Evolutionary conservation across 495 filamentous ascomycete genomes (phyloP), one percentile per base, ranked within the genome.

Genomic region (Xylaria palmicola): DNA sequence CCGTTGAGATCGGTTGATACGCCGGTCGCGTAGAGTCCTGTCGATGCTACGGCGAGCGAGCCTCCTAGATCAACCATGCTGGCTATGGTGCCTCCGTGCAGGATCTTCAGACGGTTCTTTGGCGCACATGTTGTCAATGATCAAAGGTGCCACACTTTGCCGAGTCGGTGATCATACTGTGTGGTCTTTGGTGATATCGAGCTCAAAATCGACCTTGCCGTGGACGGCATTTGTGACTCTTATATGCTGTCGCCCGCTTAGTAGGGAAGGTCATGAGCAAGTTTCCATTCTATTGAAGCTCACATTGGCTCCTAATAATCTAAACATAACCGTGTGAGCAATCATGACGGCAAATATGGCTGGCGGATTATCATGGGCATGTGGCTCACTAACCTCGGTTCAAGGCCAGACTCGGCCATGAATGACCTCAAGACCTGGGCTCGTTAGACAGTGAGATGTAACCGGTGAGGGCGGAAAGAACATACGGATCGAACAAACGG

Each of bases 1-100:
- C 91, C 89, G 65, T 90, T 97, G 9, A 98, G 68, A 70, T 98
- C 94, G 0, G 94, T 97, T 0, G 91, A 92, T 6, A 98, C 93
- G 7, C 94, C 94, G 0, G 94, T 98, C 22, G 90, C 83, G 67
- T 86, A 96, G 1, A 96, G 77, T 0, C 94, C 94, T 63, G 85
- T 86, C 2, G 94, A 97, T 26, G 94, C 93, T 27, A 98, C 93
- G 5, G 93, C 94, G 19, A 98, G 78, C 8, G 92, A 96, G 17
- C 94, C 94, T 4, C 94, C 94, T 0, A 98, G 82, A 67, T 98
- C 94, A 44, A 96, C 92, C 89, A 98, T 91, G 74, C 89, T 92
- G 17, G 94, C 93, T 67, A 98, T 92, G 17, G 94, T 95, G 37
- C 93, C 94, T 44, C 94, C 94, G 77, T 98, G 94, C 62, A 98